Base-by-base conservation (phyloP, 768 basidiomycete genomes). In the Kwoniella pini region DNA sequence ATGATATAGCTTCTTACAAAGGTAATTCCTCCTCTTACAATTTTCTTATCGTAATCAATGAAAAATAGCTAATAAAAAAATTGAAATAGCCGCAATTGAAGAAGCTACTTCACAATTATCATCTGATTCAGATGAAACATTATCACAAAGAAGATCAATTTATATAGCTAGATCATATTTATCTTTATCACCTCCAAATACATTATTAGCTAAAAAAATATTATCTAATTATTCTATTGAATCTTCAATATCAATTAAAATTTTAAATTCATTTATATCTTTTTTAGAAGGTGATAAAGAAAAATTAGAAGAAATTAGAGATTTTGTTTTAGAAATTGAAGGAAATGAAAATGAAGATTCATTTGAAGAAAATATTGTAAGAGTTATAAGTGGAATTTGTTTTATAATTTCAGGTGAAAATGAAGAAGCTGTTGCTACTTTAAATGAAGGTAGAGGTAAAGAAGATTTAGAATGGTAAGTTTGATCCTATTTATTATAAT, bases 381-480 rank as follows among this genome's bases (percentile, higher is more conserved):
- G 86, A 54, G 89, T 90, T 27, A 79, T 91, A 19, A 90, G 90
- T 28, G 91, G 87, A n/a, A 91, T 88, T 12, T 90, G 91, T 0
- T 95, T 95, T 76, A 84, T 87, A 15, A 81, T 85, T 31, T 89
- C 89, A 15, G 88, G 87, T 1, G 93, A 96, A 79, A 79, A 89
- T 11, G 93, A 96, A 78, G 93, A 97, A 79, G 93, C 92, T 1
- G 80, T 96, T 24, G 93, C 95, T 78, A 93, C 90, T 0, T 82
- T 97, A 30, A 86, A 87, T 7, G 84, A 80, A 10, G 83, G 84
- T 42, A 75, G 84, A 5, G 87, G 86, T 48, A 85, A 85, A 30
- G 84, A 87, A 64, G 89, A 90, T 68, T 83, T 92, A 36, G 93
- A 97, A 82, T 89, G 90, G 92, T 94, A 78, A 69, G 90, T 84